Conservation (phyloP, 768 basidiomycete genomes). For the Pulveroboletus sp. region DNA sequence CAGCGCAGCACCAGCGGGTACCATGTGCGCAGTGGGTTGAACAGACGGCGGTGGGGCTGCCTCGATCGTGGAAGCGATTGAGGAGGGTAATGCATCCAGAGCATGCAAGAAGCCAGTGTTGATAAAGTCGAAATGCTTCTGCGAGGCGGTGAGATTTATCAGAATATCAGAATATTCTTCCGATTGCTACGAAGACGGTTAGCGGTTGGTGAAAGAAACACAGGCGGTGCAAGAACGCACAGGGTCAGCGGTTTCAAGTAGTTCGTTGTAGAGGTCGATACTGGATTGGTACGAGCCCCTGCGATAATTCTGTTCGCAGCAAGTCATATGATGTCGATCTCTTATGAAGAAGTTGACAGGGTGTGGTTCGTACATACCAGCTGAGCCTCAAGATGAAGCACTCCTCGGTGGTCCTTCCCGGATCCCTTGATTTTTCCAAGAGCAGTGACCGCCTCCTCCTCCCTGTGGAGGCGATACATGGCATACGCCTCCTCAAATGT, state of each 20-base stretch:
- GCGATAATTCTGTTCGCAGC: slow-evolving; percentile 60
- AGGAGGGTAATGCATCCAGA: slow-evolving; percentile 54
- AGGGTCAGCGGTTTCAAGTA: slow-evolving; percentile 72
- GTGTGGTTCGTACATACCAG: slow-evolving; percentile 49
- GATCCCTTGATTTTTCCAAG: slow-evolving; percentile 45
- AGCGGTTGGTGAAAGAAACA: background rate
- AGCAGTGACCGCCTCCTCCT: slow-evolving; percentile 57
- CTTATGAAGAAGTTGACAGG: slow-evolving; percentile 16
- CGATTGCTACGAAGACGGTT: slow-evolving; percentile 49
- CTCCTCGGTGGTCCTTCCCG: slow-evolving; percentile 51
- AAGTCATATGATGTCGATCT: slow-evolving; percentile 12
- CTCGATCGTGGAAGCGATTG: slow-evolving; percentile 52
- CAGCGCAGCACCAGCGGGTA: slow-evolving; percentile 21
- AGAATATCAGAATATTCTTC: slow-evolving; percentile 86
- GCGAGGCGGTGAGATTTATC: slow-evolving; percentile 78
- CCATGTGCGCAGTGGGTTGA: slow-evolving; percentile 28
- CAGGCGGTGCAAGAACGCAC: slow-evolving; percentile 42
- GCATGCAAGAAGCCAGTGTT: slow-evolving; percentile 60
- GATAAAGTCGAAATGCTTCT: slow-evolving; percentile 82
- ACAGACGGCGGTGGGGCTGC: slow-evolving; percentile 54
- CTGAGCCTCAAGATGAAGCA: slow-evolving; percentile 81
- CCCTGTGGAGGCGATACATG: slow-evolving; percentile 77
- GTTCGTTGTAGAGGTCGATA: slow-evolving; percentile 72
- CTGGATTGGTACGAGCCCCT: slow-evolving; percentile 69
- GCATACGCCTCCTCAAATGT: slow-evolving; percentile 77